These are phyloP conservation scores for Simplicillium aogashimaense DNA, from an alignment of 2,329 filamentous ascomycete genomes.

Conservation along the genomic window DNA sequence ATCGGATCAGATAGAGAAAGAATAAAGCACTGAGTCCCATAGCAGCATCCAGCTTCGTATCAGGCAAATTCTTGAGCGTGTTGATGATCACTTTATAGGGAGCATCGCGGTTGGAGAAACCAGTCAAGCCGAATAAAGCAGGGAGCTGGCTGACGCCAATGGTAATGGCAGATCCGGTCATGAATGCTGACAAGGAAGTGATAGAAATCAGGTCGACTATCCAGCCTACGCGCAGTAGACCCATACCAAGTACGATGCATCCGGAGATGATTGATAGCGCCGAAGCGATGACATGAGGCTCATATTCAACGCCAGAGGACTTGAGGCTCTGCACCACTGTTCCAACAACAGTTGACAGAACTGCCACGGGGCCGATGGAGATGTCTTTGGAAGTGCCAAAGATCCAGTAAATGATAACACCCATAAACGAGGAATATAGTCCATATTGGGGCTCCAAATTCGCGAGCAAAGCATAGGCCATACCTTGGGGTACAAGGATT, in stretches of 20 bases:
- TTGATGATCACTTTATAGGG: slow-evolving; percentile 82
- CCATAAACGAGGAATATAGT: slow-evolving; percentile 74
- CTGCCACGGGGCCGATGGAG: slow-evolving; percentile 91
- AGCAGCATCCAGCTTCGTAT: slow-evolving; percentile 66
- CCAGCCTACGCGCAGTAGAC: slow-evolving; percentile 73
- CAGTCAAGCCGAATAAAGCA: slow-evolving; percentile 67
- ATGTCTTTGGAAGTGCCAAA: slow-evolving; percentile 84
- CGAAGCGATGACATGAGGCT: slow-evolving; percentile 61
- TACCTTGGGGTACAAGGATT: slow-evolving; percentile 84
- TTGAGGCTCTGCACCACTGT: slow-evolving; percentile 62
- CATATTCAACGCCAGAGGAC: slow-evolving; percentile 43
- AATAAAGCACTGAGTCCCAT: slow-evolving; percentile 77
- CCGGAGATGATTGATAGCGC: slow-evolving; percentile 71
- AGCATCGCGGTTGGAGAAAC: slow-evolving; percentile 63
- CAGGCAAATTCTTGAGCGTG: slow-evolving; percentile 61
- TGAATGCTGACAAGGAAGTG: slow-evolving; percentile 85
- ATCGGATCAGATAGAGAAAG: slow-evolving; percentile 69
- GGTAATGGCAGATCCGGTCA: slow-evolving; percentile 89
- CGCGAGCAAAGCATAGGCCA: slow-evolving; percentile 87
- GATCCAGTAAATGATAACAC: slow-evolving; percentile 67
- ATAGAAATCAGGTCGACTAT: slow-evolving; percentile 90
- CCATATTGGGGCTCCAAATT: slow-evolving; percentile 74
- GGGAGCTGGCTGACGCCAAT: slow-evolving; percentile 81
- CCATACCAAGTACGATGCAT: slow-evolving; percentile 66
- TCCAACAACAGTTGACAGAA: slow-evolving; percentile 86